Conservation (phyloP, 1,284 basidiomycete species). For the Naganishia sp. region DNA sequence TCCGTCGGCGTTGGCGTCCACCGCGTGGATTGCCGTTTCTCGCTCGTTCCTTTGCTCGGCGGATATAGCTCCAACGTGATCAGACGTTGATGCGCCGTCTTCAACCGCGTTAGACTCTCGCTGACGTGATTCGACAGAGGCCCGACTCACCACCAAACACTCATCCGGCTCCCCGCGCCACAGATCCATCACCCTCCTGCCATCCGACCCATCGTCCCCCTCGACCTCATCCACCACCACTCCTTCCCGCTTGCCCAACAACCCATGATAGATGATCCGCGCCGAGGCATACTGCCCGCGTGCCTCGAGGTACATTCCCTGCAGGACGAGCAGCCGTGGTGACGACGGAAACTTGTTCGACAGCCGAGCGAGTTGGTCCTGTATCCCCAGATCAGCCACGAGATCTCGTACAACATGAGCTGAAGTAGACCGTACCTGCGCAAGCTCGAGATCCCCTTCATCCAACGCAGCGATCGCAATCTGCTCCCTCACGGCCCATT, state of each 20-base stretch:
- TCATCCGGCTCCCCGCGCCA: constrained; percentile 30
- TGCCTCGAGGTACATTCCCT: constrained; percentile 82
- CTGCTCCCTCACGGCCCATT: constrained; percentile 86
- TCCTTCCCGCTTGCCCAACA: constrained; percentile 45
- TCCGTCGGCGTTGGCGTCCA: constrained; percentile 51
- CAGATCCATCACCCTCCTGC: constrained; percentile 4
- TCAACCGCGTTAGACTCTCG: constrained; percentile 9
- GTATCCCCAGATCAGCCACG: constrained; percentile 33
- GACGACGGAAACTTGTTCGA: constrained; percentile 74
- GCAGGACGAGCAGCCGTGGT: constrained; percentile 77
- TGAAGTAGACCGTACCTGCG: constrained; percentile 65
- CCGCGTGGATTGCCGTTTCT: background rate
- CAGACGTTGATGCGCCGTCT: constrained; percentile 81
- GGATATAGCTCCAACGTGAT: constrained; percentile 62
- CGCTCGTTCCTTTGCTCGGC: constrained; percentile 27
- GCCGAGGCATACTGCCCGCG: constrained; percentile 50
- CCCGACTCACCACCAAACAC: constrained; percentile 22
- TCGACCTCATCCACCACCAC: constrained; percentile 10
- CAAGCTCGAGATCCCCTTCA: constrained; percentile 72
- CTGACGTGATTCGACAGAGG: background rate
- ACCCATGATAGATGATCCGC: constrained; percentile 60
- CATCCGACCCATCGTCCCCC: constrained; percentile 20
- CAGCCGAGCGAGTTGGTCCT: constrained; percentile 71
- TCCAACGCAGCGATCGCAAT: constrained; percentile 84
- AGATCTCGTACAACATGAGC: background rate